A percentile compares a stretch with the other conserved stretches of the same genome.
Evolutionary conservation across 169 alveolate genomes (phyloP).

Genomic region (Cryptosporidium sp.): DNA sequence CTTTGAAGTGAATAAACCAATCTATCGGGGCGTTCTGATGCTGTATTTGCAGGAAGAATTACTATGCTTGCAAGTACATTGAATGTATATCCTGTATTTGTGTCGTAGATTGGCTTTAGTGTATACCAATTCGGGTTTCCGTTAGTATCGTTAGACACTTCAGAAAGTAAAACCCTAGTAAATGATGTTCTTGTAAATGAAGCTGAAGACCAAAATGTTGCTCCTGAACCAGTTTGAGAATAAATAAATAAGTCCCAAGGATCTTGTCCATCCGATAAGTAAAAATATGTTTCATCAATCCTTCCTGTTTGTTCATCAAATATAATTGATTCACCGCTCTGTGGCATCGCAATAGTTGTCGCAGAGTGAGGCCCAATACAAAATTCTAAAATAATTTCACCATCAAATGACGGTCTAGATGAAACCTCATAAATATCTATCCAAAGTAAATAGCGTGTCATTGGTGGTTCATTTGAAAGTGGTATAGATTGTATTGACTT

Average conservation of each 20-base stretch:
- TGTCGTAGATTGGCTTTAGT: conserved; percentile 78
- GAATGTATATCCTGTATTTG: conserved; percentile 76
- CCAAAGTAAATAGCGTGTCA: conserved; percentile 80
- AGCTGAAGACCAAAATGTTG: conserved; percentile 40
- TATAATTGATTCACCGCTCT: conserved; percentile 54
- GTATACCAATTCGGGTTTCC: conserved; percentile 89
- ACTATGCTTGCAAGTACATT: conserved; percentile 78
- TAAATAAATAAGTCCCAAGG: conserved; percentile 82
- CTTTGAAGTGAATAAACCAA: conserved; percentile 84
- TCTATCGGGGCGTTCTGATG: conserved; percentile 82
- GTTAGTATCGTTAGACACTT: conserved; percentile 73
- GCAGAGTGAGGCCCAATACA: conserved; percentile 80
- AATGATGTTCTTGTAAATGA: conserved; percentile 82
- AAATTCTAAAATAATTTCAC: conserved; percentile 77
- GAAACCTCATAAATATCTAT: conserved; percentile 82
- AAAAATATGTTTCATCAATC: conserved; percentile 81
- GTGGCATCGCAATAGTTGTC: conserved; percentile 74
- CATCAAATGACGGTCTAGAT: conserved; percentile 70
- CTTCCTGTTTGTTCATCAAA: conserved; percentile 85
- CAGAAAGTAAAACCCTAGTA: conserved; percentile 84
- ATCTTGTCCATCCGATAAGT: conserved; percentile 80
- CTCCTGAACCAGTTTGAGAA: conserved; percentile 57
- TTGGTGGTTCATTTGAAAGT: conserved; percentile 78
- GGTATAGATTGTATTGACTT: conserved; percentile 63
- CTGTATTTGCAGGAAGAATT: conserved; percentile 74